These are phyloP conservation scores for Cercospora sp. DNA, from an alignment of 2,329 filamentous ascomycete genomes.

Conservation along the genomic window DNA sequence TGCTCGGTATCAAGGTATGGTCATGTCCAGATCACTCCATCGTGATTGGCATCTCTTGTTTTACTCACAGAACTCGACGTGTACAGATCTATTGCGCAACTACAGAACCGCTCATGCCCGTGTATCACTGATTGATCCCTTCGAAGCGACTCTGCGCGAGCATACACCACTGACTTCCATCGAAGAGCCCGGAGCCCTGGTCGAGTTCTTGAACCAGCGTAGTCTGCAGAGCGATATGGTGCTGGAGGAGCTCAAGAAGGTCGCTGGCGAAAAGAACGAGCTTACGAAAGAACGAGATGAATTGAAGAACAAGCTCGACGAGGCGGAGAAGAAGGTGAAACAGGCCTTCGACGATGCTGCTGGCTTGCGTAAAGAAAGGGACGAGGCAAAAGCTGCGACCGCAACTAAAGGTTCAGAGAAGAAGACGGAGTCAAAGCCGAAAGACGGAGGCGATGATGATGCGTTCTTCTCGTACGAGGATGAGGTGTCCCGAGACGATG, in stretches of 20 bases:
- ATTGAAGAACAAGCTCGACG: conserved; percentile 73
- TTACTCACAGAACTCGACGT: conserved; percentile 32
- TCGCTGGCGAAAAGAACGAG: conserved; percentile 56
- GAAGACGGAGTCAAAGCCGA: conserved; percentile 9
- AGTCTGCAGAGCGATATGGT: conserved; percentile 88
- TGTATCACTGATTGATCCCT: conserved; percentile 84
- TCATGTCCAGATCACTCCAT: conserved; percentile 22
- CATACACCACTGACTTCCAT: conserved; percentile 91
- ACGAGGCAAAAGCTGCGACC: conserved; percentile 16
- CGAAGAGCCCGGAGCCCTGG: conserved; percentile 75
- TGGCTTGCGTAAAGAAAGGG: conserved; percentile 48
- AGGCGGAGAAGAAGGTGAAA: conserved; percentile 63
- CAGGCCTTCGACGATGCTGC: conserved; percentile 65
- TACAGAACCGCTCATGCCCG: conserved; percentile 89
- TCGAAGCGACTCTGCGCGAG: conserved; percentile 86
- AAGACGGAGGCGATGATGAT: conserved; percentile 45
- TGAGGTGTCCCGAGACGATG: conserved; percentile 54
- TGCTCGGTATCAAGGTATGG: conserved; percentile 74
- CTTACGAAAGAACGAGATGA: conserved; percentile 66
- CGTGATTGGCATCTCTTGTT: conserved; percentile 33
- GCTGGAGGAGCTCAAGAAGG: conserved; percentile 85
- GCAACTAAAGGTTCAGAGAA: conserved; percentile 19
- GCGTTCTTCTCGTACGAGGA: conserved; percentile 93
- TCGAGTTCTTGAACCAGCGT: conserved; percentile 87
- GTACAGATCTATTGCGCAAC: conserved; percentile 79